phyloP scores from a whole-genome alignment of 2,329 filamentous ascomycete species.

The Cyanodermella asteris region DNA sequence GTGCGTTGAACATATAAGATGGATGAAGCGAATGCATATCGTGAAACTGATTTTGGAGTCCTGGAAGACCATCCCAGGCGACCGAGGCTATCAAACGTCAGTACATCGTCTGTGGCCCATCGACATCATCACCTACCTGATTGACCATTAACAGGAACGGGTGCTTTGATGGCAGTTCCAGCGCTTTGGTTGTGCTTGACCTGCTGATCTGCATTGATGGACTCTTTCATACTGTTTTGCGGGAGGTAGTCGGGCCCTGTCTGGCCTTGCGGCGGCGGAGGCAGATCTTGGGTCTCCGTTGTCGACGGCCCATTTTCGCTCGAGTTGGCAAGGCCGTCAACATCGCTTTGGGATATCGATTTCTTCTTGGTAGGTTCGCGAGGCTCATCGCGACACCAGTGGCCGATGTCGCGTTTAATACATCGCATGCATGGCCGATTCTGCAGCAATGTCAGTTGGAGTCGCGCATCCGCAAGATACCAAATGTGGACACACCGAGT shows the following conservation, averaged over 20 bases:
- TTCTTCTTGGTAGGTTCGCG: slow-evolving; percentile 61
- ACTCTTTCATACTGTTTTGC: slow-evolving; percentile 34
- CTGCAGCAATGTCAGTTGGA: slow-evolving; percentile 24
- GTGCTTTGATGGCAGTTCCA: slow-evolving; percentile 44
- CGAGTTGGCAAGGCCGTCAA: slow-evolving; percentile 8
- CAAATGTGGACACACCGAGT: slow-evolving; percentile 42
- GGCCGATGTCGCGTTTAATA: slow-evolving; percentile 95
- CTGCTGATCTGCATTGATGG: slow-evolving; percentile 9
- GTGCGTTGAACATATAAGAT: slow-evolving; percentile 85
- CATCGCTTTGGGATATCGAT: slow-evolving; percentile 39
- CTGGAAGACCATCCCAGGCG: slow-evolving; percentile 60
- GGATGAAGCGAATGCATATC: slow-evolving; percentile 89
- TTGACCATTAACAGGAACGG: slow-evolving; percentile 42
- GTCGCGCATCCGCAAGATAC: slow-evolving; percentile 1
- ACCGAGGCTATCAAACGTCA: slow-evolving; percentile 38
- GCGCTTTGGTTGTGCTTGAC: slow-evolving; percentile 23
- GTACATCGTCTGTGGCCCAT: slow-evolving; percentile 7
- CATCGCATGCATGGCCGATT: slow-evolving; percentile 92
- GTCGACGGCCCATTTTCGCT: slow-evolving; percentile 8
- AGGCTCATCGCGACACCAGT: slow-evolving; percentile 94
- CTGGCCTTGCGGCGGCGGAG: slow-evolving; percentile 21
- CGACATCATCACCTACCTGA: slow-evolving; percentile 39
- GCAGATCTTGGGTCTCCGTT: slow-evolving; percentile 10
- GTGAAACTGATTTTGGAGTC: slow-evolving; percentile 62
- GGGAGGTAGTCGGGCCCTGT: slow-evolving; percentile 29